Base-by-base conservation (phyloP, 768 basidiomycete genomes). In the Trametopsis cervina region DNA sequence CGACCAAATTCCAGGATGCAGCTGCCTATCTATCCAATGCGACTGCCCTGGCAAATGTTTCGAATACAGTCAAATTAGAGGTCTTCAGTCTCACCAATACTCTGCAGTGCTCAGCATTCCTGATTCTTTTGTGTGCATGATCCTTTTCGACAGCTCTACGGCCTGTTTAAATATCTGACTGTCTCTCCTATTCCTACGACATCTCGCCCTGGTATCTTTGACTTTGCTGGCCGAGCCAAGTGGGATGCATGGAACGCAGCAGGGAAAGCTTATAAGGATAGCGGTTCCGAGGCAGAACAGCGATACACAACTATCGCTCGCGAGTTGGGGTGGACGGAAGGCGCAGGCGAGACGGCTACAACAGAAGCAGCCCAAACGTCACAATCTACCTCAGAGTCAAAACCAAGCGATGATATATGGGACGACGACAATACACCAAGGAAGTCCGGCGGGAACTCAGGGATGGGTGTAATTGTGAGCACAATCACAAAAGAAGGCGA, bases 201-300 rank as follows among this genome's bases (percentile, higher is more conserved):
- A 24, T 60, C 78, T 12, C 77, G 84, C 2, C 89, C 89, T 2
- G 82, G 80, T 18, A 68, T 92, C 36, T 86, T 91, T 61, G 88
- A 91, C 56, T 72, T 86, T 64, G 73, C 83, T 2, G 87, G 83
- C 13, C 71, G 86, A 17, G 87, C 88, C 2, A 92, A 92, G 61
- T 92, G 89, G 89, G 87, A 91, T 60, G 85, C 88, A 2, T 92
- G 89, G 89, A 72, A 59, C 41, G 57, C 66, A 11, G 63, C 71
- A 10, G 76, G 74, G 5, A 73, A 76, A 55, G 68, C 62, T 13
- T 84, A 81, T 52, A 61, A 61, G 13, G 63, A 59, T n/a, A 53
- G 57, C n/a, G 57, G 56, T 2, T 53, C 55, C 12, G 76, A 77
- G 24, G 85, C 76, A 13, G 83, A 89, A 65, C 56, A 53, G 37